Evolutionary conservation across 495 filamentous ascomycete species (phyloP).

Genomic region (Cryomyces minteri): DNA sequence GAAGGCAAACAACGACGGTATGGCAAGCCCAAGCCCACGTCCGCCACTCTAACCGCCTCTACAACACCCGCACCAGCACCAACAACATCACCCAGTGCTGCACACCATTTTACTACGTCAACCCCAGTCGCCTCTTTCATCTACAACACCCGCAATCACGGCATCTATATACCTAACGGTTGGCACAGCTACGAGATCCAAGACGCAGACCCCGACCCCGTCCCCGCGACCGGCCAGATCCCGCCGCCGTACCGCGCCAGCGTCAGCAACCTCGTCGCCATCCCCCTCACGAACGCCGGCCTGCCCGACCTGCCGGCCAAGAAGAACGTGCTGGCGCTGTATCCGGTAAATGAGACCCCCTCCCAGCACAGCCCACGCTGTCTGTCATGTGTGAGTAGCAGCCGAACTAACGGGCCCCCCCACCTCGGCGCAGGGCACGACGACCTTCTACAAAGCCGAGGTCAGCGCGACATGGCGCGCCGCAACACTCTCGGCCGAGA

Average conservation of each 20-base stretch:
- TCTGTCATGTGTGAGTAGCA: too few relatives aligned
- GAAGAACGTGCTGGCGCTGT: constrained; percentile 25
- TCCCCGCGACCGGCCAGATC: constrained; percentile 42
- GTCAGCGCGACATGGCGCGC: constrained; percentile 26
- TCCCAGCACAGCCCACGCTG: too few relatives aligned
- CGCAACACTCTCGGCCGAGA: not conserved
- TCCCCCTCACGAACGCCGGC: constrained; percentile 35
- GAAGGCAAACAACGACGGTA: constrained; percentile 70
- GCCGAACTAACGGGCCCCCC: too few relatives aligned
- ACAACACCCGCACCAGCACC: not conserved
- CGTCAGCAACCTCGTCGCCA: constrained; percentile 67
- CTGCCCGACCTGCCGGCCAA: constrained; percentile 30
- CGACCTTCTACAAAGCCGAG: constrained; percentile 93
- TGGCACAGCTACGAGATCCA: constrained; percentile 66
- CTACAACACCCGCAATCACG: not conserved
- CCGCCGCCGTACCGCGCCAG: constrained; percentile 45
- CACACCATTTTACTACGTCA: too few relatives aligned
- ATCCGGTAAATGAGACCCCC: constrained; percentile 26
- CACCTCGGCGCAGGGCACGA: constrained; percentile 39
- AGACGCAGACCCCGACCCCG: constrained; percentile 77
- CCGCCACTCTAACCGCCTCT: not conserved
- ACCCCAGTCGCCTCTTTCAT: too few relatives aligned
- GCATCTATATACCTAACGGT: not conserved
- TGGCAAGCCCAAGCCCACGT: not conserved
- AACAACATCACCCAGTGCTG: too few relatives aligned